phyloP scores from a whole-genome alignment of 352 stramenopile genomes.

The Thalassiosira exigua region DNA sequence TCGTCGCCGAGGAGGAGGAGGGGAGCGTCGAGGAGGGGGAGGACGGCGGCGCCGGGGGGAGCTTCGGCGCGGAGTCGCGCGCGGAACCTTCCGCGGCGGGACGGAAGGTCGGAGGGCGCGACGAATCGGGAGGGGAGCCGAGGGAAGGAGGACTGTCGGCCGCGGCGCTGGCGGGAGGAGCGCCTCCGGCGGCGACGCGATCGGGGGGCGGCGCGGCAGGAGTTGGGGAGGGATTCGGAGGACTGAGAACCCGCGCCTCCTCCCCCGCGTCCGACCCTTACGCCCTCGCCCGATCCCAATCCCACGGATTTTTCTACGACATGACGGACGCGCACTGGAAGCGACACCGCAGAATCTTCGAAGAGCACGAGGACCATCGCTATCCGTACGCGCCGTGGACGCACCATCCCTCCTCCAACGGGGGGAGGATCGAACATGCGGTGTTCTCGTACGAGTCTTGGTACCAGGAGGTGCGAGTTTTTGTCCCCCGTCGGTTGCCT shows the following conservation, averaged over 20 bases:
- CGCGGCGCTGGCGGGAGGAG: not conserved
- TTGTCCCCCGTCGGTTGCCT: not conserved
- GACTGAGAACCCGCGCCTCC: not conserved
- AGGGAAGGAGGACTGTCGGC: too few species aligned
- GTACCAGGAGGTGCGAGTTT: slow-evolving; percentile 13
- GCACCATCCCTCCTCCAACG: slow-evolving; percentile 1
- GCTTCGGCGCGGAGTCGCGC: too few species aligned
- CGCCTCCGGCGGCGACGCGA: not conserved
- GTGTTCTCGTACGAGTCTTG: slow-evolving; percentile 4
- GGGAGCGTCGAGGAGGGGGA: too few species aligned
- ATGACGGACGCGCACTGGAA: slow-evolving; percentile 22
- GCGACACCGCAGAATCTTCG: not conserved
- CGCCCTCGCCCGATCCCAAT: slow-evolving; percentile 51
- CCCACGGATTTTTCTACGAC: slow-evolving; percentile 39
- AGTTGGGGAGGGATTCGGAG: not conserved
- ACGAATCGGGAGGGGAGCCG: not conserved
- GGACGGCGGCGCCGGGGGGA: too few species aligned
- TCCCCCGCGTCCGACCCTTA: not conserved
- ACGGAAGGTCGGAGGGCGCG: not conserved
- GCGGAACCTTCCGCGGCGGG: too few species aligned
- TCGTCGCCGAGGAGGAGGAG: too few species aligned
- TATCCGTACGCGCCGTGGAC: slow-evolving; percentile 6
- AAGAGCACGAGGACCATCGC: slow-evolving; percentile 16
- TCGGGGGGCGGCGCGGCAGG: not conserved
- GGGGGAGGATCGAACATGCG: not conserved